phyloP scores from a whole-genome alignment of 2,329 filamentous ascomycete species.

The Chaetomiaceae sp. region DNA sequence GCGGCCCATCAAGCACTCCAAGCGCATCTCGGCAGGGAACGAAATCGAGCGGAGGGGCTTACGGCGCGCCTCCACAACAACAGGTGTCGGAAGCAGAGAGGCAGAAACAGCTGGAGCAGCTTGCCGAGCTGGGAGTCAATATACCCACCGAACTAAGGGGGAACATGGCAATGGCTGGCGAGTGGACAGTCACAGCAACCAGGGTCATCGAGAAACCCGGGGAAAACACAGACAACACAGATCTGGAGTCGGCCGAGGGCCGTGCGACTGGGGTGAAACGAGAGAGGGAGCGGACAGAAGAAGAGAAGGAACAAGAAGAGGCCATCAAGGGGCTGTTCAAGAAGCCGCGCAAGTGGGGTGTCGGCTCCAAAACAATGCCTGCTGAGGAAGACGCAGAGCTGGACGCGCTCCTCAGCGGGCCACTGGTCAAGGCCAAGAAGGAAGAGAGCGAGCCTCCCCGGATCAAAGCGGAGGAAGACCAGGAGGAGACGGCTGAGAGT shows the following conservation, averaged over 20 bases:
- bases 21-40: neutral
- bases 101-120: conserved; percentile 79
- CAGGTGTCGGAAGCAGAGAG: conserved; percentile 59
- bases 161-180: conserved; percentile 82
- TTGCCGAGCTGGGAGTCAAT: conserved; percentile 80
- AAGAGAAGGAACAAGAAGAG: conserved; percentile 57
- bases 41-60: conserved; percentile 1
- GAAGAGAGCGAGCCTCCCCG: conserved; percentile 28
- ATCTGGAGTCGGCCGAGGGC: conserved; percentile 31
- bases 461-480: conserved; percentile 39
- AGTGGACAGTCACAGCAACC: conserved; percentile 74
- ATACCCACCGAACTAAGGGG: conserved; percentile 73
- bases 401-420: conserved; percentile 53
- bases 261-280: conserved; percentile 45
- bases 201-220: conserved; percentile 50
- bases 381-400: conserved; percentile 52
- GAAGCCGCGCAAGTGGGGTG: conserved; percentile 52
- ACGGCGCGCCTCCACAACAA: conserved; percentile 31
- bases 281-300: conserved; percentile 53
- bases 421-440: conserved; percentile 30
- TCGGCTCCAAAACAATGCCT: conserved; percentile 47
- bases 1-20: neutral
- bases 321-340: conserved; percentile 57
- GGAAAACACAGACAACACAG: conserved; percentile 34
- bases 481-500: conserved; percentile 14